A percentile compares a stretch with the other conserved stretches of the same genome.
These are phyloP conservation scores for Lecanicillium sp. DNA, from an alignment of 2,329 filamentous ascomycete species.

Conservation along the genomic window DNA sequence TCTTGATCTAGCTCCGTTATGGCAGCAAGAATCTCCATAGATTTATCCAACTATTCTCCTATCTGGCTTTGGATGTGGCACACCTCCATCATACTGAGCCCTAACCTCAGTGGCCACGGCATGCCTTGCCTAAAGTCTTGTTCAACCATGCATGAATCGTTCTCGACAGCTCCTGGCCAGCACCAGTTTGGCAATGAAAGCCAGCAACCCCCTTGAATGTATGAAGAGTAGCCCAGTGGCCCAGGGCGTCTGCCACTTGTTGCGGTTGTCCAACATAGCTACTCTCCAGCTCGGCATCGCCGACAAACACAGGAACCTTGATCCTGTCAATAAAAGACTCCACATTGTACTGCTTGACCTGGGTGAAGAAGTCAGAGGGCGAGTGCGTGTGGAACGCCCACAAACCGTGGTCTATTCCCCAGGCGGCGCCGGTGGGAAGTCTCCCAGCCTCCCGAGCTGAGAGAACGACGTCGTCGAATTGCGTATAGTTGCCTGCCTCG, in stretches of 20 bases:
- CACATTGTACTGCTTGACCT: slow-evolving; percentile 6
- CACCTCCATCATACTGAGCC: too few species aligned
- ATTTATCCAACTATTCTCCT: too few species aligned
- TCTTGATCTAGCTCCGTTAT: too few species aligned
- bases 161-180: slow-evolving; percentile 3
- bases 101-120: too few species aligned
- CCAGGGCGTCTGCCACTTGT: slow-evolving; percentile 2
- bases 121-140: slow-evolving; percentile 4
- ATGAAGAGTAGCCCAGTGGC: slow-evolving; percentile 2
- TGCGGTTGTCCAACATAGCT: not conserved
- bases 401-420: slow-evolving; percentile 6
- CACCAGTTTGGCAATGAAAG: slow-evolving; percentile 6
- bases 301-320: slow-evolving; percentile 6
- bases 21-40: too few species aligned
- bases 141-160: slow-evolving; percentile 4
- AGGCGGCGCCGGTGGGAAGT: slow-evolving; percentile 1
- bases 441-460: not conserved
- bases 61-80: too few species aligned
- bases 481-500: slow-evolving; percentile 4
- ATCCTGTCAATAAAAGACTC: not conserved
- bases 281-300: slow-evolving; percentile 2
- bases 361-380: slow-evolving; percentile 4
- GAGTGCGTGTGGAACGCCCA: slow-evolving; percentile 8
- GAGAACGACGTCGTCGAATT: slow-evolving; percentile 5
- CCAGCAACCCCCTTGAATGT: slow-evolving; percentile 3